Conservation (phyloP, 345 rosid genomes). For the Salix arbutifolia region DNA sequence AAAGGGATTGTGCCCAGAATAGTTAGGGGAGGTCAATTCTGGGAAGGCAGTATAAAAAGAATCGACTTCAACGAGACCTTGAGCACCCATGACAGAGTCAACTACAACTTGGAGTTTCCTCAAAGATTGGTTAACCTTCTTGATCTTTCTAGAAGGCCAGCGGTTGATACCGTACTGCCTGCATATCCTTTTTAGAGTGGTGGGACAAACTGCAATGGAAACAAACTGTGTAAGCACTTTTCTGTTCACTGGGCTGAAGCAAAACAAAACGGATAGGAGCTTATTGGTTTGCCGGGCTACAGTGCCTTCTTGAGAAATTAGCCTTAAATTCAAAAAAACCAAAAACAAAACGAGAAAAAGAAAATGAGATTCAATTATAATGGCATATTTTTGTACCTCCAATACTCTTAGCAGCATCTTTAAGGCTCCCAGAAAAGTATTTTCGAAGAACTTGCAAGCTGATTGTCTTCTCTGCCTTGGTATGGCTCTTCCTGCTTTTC, state of each 20-base stretch:
- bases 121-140: slow-evolving; percentile 40
- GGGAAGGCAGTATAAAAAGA: slow-evolving; percentile 85
- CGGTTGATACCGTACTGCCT: slow-evolving; percentile 45
- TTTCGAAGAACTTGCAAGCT: slow-evolving; percentile 37
- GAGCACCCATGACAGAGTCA: slow-evolving; percentile 78
- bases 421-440: slow-evolving; percentile 44
- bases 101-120: slow-evolving; percentile 64
- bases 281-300: background rate
- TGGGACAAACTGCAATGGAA: slow-evolving; percentile 36
- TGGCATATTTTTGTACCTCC: slow-evolving; percentile 27
- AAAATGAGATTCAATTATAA: background rate
- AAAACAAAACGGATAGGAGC: background rate
- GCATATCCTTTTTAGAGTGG: slow-evolving; percentile 47
- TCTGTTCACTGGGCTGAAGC: background rate
- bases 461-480: slow-evolving; percentile 33
- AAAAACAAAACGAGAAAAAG: background rate
- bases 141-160: slow-evolving; percentile 49
- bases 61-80: slow-evolving; percentile 63
- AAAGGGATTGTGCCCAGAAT: slow-evolving; percentile 37
- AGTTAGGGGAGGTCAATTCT: slow-evolving; percentile 53
- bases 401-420: slow-evolving; percentile 40
- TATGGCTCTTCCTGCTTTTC: slow-evolving; percentile 21
- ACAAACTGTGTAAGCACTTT: slow-evolving; percentile 5
- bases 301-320: background rate
- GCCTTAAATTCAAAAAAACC: background rate